Base-by-base conservation (phyloP, 2,329 filamentous ascomycete genomes). In the Akanthomyces muscarius region DNA sequence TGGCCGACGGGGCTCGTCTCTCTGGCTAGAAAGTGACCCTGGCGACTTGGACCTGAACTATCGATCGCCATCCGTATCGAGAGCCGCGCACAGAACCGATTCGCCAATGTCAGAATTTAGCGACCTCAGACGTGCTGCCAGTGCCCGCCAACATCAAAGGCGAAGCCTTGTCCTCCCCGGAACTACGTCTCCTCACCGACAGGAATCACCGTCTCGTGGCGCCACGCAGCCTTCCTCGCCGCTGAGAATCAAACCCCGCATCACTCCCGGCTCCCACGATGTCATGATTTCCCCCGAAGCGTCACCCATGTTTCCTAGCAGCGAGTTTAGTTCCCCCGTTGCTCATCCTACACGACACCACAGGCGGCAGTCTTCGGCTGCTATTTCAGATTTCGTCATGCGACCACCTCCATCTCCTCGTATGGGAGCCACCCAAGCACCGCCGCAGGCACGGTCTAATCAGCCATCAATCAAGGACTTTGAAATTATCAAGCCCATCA, bases 401-500 rank as follows among this genome's bases (percentile, higher is more conserved):
- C 84, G 86, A 68, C 87, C 88, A 18, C 92, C 94, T 0, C 83
- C 90, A 1, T 99, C 95, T 5, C 95, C 95, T 6, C 87, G 92
- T 28, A 76, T 98, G 57, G 86, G 84, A 54, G 89, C 91, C 3
- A 89, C 89, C 23, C 88, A 86, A 64, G 85, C 87, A 45, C 90
- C 93, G 36, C 90, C 90, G 1, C 92, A 96, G 73, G 91, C 92
- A 55, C 89, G 92, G 63, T 92, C 94, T 36, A 89, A 94, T 1
- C 91, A 95, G 3, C 92, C 94, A 8, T 99, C 96, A 0, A 99
- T 99, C 78, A 98, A 98, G 70, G 95, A 99, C 72, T 99, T 99
- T 69, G 95, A 99, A 74, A 97, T 99, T 68, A 97, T 99, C 78
- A 99, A 99, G 72, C 95, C 95, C 6, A 99, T 99, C 76, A 99